phyloP scores from a whole-genome alignment of 805 yeast species.

The Sugiyamaella americana region DNA sequence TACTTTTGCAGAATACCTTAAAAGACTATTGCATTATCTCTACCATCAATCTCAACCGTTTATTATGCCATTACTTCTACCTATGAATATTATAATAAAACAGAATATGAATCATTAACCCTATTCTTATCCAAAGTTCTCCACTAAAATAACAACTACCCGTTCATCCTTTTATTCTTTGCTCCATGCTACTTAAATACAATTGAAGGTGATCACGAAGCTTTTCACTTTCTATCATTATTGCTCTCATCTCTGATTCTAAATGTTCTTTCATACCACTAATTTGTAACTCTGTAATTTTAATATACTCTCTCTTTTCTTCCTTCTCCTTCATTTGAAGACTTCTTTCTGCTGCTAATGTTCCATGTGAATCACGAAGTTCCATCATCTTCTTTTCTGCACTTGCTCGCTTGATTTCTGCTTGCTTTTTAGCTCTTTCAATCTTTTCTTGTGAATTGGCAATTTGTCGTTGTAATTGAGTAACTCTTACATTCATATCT shows the following conservation, averaged over 20 bases:
- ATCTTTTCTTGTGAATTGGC: constrained; percentile 44
- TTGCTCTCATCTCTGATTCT: constrained; percentile 47
- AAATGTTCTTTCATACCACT: constrained; percentile 38
- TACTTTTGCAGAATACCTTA: no score
- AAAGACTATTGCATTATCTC: no score
- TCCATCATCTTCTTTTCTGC: constrained; percentile 39
- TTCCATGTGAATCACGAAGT: constrained; percentile 43
- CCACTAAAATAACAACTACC: no score
- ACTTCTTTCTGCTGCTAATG: constrained; percentile 44
- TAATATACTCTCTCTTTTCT: constrained; percentile 44
- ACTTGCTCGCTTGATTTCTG: constrained; percentile 40
- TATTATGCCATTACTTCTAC: no score
- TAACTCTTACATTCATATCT: constrained; percentile 39
- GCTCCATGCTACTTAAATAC: constrained; percentile 49
- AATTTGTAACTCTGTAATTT: constrained; percentile 39
- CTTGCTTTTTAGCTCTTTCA: constrained; percentile 39
- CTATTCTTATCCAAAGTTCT: no score
- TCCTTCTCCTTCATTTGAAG: constrained; percentile 36
- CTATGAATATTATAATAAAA: no score
- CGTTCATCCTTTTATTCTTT: constrained; percentile 20
- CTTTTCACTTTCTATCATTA: constrained; percentile 48
- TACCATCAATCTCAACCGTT: no score
- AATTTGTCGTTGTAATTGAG: constrained; percentile 47
- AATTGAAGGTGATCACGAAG: constrained; percentile 49
- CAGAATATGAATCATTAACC: no score